These are phyloP conservation scores for Pleurotus djamor DNA, from an alignment of 768 basidiomycete genomes.

Conservation along the genomic window DNA sequence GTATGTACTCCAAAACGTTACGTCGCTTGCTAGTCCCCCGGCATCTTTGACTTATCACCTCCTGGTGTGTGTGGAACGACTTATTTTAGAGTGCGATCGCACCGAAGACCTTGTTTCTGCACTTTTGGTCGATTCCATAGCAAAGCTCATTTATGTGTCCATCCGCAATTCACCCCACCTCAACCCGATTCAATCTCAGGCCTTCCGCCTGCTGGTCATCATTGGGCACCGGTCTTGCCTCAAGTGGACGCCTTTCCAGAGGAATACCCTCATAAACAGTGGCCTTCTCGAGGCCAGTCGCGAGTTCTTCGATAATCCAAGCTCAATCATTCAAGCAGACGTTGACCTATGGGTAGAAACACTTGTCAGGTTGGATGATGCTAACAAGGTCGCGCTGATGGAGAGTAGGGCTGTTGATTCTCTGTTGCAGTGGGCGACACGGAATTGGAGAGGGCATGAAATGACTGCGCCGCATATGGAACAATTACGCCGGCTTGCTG, in stretches of 20 bases:
- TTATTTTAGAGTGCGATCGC: not conserved
- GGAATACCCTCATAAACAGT: not conserved
- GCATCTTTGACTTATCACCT: not conserved
- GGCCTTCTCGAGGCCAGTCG: not conserved
- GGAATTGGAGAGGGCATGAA: slow-evolving; percentile 1
- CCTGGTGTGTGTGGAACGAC: not conserved
- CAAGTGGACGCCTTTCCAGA: not conserved
- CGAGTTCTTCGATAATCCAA: slow-evolving; percentile 4
- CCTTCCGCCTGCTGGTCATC: slow-evolving; percentile 1
- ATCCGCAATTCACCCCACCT: not conserved
- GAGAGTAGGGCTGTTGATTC: not conserved
- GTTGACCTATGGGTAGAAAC: slow-evolving; percentile 3
- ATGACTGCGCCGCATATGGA: not conserved
- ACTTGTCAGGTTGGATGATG: not conserved
- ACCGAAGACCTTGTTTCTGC: not conserved
- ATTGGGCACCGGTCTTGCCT: not conserved
- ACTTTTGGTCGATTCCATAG: not conserved
- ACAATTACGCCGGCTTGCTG: not conserved
- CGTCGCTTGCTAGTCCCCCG: not conserved
- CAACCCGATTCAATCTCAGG: not conserved
- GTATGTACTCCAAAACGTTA: not conserved
- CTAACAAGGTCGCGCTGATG: not conserved
- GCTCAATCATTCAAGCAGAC: slow-evolving; percentile 7
- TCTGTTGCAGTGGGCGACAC: not conserved
- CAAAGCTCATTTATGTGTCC: not conserved